Evolutionary conservation across 2,329 filamentous ascomycete genomes (phyloP).

Genomic region (Botrytis medusae): DNA sequence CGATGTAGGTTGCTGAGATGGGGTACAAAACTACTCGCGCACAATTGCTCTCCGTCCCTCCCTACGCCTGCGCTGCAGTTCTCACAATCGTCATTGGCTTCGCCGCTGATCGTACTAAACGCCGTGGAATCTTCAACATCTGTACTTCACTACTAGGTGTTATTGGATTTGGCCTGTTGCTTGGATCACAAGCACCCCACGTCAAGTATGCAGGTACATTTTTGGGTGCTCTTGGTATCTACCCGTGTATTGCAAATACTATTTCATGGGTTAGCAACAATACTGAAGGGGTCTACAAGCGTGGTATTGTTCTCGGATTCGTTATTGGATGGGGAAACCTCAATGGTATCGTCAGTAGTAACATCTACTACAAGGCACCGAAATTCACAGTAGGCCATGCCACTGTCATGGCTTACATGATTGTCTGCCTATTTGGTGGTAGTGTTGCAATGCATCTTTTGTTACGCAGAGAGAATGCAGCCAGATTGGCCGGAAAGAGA

Average conservation of each 20-base stretch:
- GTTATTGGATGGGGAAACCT: constrained; percentile 92
- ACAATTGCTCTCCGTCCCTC: constrained; percentile 73
- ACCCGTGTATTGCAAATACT: constrained; percentile 81
- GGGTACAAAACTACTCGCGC: constrained; percentile 59
- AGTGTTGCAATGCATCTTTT: constrained; percentile 64
- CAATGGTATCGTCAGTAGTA: constrained; percentile 60
- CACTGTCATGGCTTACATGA: constrained; percentile 71
- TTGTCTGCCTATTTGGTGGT: constrained; percentile 65
- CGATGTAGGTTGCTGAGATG: constrained; percentile 50
- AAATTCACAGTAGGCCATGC: constrained; percentile 70
- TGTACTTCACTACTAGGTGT: constrained; percentile 68
- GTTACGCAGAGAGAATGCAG: constrained; percentile 66
- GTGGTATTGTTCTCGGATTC: constrained; percentile 79
- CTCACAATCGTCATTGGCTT: constrained; percentile 70
- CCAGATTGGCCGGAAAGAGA: constrained; percentile 59
- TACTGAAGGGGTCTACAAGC: constrained; percentile 84
- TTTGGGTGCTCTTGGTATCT: constrained; percentile 81
- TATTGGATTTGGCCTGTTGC: constrained; percentile 76
- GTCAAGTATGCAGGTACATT: constrained; percentile 83
- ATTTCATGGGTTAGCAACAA: constrained; percentile 89
- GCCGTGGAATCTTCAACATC: constrained; percentile 81
- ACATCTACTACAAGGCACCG: constrained; percentile 64
- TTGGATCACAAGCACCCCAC: constrained; percentile 59
- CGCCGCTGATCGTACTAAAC: constrained; percentile 70
- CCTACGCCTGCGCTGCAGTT: constrained; percentile 70